Percentiles rank a stretch among this genome's conserved stretches.
phyloP scores from a whole-genome alignment of 169 alveolate genomes.

The Plasmodium falciparum region DNA sequence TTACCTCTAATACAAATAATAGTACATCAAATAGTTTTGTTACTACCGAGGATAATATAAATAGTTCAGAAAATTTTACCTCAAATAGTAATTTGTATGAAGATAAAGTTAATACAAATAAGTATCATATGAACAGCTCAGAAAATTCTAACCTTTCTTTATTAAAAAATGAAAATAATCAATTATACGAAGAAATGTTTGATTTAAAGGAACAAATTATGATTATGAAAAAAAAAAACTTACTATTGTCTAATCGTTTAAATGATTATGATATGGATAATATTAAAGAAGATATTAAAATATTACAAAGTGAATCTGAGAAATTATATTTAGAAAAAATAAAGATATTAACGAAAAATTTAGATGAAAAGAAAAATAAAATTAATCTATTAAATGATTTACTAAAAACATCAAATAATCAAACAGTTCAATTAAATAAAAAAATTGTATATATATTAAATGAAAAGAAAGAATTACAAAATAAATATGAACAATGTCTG shows the following conservation, averaged over 20 bases:
- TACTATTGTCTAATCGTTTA: background rate
- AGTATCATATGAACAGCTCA: background rate
- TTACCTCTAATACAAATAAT: background rate
- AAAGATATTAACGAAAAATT: constrained; percentile 29
- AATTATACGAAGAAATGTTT: constrained; percentile 30
- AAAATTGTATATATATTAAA: constrained; percentile 33
- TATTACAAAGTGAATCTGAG: constrained; percentile 33
- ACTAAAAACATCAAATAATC: constrained; percentile 66
- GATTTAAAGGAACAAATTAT: constrained; percentile 49
- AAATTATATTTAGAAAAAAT: constrained; percentile 52
- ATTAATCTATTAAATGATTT: constrained; percentile 34
- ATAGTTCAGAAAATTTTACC: background rate
- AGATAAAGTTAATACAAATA: background rate
- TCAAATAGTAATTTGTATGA: background rate
- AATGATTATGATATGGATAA: background rate
- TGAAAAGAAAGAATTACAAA: constrained; percentile 57
- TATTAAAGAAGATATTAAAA: constrained; percentile 20
- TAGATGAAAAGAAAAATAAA: constrained; percentile 62
- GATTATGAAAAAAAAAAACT: constrained; percentile 13
- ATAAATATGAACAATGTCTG: constrained; percentile 65
- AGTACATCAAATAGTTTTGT: constrained; percentile 9
- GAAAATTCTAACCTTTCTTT: constrained; percentile 4
- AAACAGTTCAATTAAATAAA: constrained; percentile 46
- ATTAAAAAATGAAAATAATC: constrained; percentile 23
- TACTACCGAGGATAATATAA: background rate